Conservation (phyloP, 495 filamentous ascomycete genomes). For the Diplogelasinospora grovesii region DNA sequence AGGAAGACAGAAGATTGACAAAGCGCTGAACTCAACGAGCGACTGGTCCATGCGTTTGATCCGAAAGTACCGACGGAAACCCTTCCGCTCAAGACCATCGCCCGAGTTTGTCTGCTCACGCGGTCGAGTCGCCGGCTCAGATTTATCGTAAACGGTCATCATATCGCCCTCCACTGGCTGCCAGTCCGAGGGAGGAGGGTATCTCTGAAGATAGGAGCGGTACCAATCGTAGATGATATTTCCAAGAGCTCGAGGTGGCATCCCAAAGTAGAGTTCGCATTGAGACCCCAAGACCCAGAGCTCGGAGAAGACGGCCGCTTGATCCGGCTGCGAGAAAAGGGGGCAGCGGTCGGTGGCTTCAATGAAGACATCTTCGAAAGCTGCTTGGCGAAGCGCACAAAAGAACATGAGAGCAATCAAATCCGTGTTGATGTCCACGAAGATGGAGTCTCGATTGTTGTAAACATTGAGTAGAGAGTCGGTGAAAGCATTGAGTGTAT, state of each 20-base stretch:
- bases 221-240: constrained; percentile 18
- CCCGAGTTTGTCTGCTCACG: not conserved
- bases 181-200: constrained; percentile 9
- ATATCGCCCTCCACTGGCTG: not conserved
- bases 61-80: no score
- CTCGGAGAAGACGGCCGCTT: constrained; percentile 24
- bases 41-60: constrained; percentile 1
- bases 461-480: constrained; percentile 9
- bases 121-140: constrained; percentile 6
- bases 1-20: constrained; percentile 24
- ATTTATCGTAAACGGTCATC: constrained; percentile 20
- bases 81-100: not conserved
- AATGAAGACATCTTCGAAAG: constrained; percentile 20
- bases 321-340: constrained; percentile 22
- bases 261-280: constrained; percentile 22
- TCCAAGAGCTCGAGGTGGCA: constrained; percentile 15
- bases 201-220: constrained; percentile 4
- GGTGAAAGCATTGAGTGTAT: constrained; percentile 7
- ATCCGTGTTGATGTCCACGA: constrained; percentile 19
- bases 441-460: constrained; percentile 10
- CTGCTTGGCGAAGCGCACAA: constrained; percentile 16
- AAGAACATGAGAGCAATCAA: constrained; percentile 17
- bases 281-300: constrained; percentile 25
- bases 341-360: constrained; percentile 24
- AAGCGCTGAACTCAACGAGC: constrained; percentile 16